Evolutionary conservation across 1,139 yeast genomes (phyloP), one percentile per base, ranked within the genome.

Genomic region (Blastobotrys petasosporus): DNA sequence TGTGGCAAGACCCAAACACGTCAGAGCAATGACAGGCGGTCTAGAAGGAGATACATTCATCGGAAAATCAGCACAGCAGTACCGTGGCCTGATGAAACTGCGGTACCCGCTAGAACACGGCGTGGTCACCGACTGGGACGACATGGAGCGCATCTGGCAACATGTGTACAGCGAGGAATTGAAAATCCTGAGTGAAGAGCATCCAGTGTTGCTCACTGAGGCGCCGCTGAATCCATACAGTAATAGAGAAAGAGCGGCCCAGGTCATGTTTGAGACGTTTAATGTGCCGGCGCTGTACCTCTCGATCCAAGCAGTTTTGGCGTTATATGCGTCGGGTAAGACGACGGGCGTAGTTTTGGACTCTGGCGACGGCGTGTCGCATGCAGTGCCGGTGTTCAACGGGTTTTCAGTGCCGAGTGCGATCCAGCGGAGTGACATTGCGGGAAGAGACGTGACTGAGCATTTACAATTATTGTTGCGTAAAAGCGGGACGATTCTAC

Each of bases 311-410:
- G 94, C 95, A 0, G 90, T 88, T 11, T 69, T 90, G 45, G 77
- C 96, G 2, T 68, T 90, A 32, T 90, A 90, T 66, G 90, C 97
- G 0, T 77, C 86, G 2, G 97, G 97, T 0, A 70, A 88, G 54
- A 90, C 97, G 2, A 88, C 95, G 0, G 97, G 97, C 1, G 77
- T 86, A 35, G 95, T 87, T 9, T 64, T 90, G 11, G 97, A 90
- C 62, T 77, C 85, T 34, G 97, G 97, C 3, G 97, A 90, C 61
- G 97, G 97, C 2, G 95, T 87, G 20, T 77, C 85, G 39, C 92
- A 85, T 60, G 75, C 86, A 7, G 95, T 87, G 1, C 96, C 97
- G 0, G 87, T 92, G 0, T 90, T 77, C 63, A 92, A 87, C 50
- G 97, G 97, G 4, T 88, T 86, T 63, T 73, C 92, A 6, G 64